Percentiles rank a stretch among this genome's conserved stretches.
phyloP scores from a whole-genome alignment of 2,329 filamentous ascomycete species.

The Thelonectria blattea region DNA sequence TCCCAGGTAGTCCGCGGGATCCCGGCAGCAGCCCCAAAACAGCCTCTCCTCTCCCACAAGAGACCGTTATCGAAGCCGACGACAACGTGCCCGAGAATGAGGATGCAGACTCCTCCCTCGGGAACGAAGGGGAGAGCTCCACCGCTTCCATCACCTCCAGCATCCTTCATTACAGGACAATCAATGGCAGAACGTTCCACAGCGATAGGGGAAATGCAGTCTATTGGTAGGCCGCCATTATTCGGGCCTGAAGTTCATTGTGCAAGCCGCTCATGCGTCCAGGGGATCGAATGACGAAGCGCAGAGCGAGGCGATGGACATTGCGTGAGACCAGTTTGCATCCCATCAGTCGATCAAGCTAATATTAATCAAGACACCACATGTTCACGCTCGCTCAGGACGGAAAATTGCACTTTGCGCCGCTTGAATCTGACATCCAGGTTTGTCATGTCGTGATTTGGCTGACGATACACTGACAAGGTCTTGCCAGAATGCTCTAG shows the following conservation, averaged over 20 bases:
- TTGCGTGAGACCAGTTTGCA: slow-evolving; percentile 29
- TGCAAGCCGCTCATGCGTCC: neutral
- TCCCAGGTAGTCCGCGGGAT: neutral
- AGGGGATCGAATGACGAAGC: slow-evolving; percentile 39
- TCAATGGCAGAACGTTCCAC: slow-evolving; percentile 43
- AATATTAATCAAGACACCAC: slow-evolving; percentile 11
- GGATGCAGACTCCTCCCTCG: slow-evolving; percentile 10
- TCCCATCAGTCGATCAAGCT: neutral
- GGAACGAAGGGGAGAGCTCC: slow-evolving; percentile 17
- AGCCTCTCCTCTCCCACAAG: neutral
- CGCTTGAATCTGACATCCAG: slow-evolving; percentile 8
- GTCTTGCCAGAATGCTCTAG: slow-evolving; percentile 7
- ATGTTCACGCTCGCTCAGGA: slow-evolving; percentile 60
- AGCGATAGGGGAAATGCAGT: slow-evolving; percentile 34
- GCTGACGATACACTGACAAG: neutral
- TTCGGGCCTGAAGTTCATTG: too few relatives aligned
- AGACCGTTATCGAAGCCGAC: slow-evolving; percentile 6
- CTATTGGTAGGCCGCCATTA: slow-evolving; percentile 34
- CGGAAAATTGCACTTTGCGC: slow-evolving; percentile 11
- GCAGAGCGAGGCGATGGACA: slow-evolving; percentile 42
- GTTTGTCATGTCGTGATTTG: neutral
- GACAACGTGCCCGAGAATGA: neutral
- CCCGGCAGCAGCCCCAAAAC: neutral
- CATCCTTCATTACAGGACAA: slow-evolving; percentile 40
- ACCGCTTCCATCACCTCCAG: slow-evolving; percentile 41